Base-by-base conservation (phyloP, 1,284 basidiomycete genomes). In the Ustilago sp. region DNA sequence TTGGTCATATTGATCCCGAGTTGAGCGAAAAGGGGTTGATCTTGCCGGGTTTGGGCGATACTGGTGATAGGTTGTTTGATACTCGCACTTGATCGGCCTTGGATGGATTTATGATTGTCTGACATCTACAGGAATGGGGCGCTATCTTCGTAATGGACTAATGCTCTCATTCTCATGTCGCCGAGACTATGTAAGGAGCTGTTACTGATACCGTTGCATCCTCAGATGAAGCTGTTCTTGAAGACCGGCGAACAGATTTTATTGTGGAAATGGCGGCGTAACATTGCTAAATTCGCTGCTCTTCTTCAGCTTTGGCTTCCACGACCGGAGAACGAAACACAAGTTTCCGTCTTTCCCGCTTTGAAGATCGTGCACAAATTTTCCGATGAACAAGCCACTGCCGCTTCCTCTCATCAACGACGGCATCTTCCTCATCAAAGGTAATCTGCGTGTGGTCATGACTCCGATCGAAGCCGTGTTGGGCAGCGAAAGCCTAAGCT, bases 1-100 rank as follows among this genome's bases (percentile, higher is more conserved):
- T 77, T 5, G 83, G 80, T 7, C 68, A 76, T 23, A 69, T 84
- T 9, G 83, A 84, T 68, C 71, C 80, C 17, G 67, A 80, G 52
- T 64, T 84, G 41, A 75, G 66, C 52, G 77, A 79, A 2, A 76
- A 80, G 67, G 83, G 83, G 12, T 66, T 80, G 50, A 83, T 84
- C 47, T 38, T 84, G 53, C 83, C 83, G 8, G 83, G 83, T 1
- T 74, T 84, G 43, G 83, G 83, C 17, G 83, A 84, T 57, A 80
- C 82, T 34, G 81, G 81, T 23, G 81, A 82, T 53, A 69, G 81
- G 0, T 48, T 82, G 50, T 82, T 80, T 35, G 75, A 81, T 60
- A 82, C 78, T 9, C 58, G 39, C 23, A 74, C 68, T 32, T 77
- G 45, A n/a, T 31, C 4, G 23, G 8, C 2, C 28, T n/a, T 8